Evolutionary conservation across 2,329 filamentous ascomycete genomes (phyloP), one percentile per base, ranked within the genome.

Genomic region (Pseudocercospora musae): DNA sequence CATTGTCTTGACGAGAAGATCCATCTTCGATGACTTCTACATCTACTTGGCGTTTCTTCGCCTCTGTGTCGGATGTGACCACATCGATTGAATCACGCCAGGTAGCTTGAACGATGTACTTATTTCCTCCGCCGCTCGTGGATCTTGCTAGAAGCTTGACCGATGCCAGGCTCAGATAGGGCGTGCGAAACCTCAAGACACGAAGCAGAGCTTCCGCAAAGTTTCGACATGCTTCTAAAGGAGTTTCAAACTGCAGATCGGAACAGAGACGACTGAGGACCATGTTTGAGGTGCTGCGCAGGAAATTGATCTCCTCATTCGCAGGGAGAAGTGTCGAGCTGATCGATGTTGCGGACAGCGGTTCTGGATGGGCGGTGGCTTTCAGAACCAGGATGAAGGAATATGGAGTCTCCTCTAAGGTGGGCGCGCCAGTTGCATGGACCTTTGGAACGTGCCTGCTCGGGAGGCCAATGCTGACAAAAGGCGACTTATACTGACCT

Each of bases 131-230:
- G 1, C 13, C 3, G 3, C 20, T 13, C 20, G 7, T 23, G 4
- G 44, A 15, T n/a, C 10, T 20, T 49, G 44, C 44, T 5, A 18
- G 1, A 20, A 54, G 27, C n/a, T n/a, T 33, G 15, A 37, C 31
- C 11, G 18, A 13, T 9, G 9, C 9, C 27, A 54, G 23, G n/a
- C 8, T 54, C 25, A 65, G 46, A 33, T 25, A 27, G 6, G 63
- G 49, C 4, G 60, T 60, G 37, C 60, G 63, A 42, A 62, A 58
- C 25, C 40, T 37, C 20, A 76, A 65, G 78, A 79, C 53, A 58
- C 60, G 33, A 23, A 62, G 55, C 27, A 65, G 33, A 62, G 58
- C 62, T 56, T 62, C 55, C 13, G 55, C 64, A 29, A 66, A 40
- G n/a, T 46, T 55, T 10, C 46, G 23, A 11, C 48, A 55, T 7